phyloP scores from a whole-genome alignment of 148 eudicot genomes.

The Pouteria glomerata region DNA sequence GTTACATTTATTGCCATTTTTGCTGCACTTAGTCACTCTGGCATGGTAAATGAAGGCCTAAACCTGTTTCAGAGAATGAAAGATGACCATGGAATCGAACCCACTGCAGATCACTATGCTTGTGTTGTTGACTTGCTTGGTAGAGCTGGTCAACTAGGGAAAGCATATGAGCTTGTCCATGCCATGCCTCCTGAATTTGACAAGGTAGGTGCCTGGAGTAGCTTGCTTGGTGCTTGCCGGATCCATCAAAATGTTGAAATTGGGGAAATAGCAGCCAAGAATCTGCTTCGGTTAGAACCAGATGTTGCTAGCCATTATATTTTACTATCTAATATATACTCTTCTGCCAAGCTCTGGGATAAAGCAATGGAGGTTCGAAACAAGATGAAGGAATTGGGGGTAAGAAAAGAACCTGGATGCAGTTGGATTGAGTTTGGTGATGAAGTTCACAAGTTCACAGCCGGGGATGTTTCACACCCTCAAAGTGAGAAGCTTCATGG shows the following conservation, averaged over 20 bases:
- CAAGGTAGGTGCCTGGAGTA: constrained; percentile 66
- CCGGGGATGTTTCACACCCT: constrained; percentile 65
- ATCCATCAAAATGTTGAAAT: constrained; percentile 57
- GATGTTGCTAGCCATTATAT: constrained; percentile 72
- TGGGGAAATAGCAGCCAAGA: constrained; percentile 70
- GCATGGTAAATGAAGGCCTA: constrained; percentile 59
- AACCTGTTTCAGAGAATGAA: constrained; percentile 50
- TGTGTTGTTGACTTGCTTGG: constrained; percentile 81
- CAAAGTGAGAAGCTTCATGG: constrained; percentile 36
- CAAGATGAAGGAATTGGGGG: constrained; percentile 61
- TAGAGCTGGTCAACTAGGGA: constrained; percentile 61
- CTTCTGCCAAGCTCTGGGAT: constrained; percentile 66
- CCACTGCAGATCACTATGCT: constrained; percentile 63
- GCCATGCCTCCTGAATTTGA: constrained; percentile 51
- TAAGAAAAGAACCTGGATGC: constrained; percentile 80
- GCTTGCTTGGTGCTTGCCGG: constrained; percentile 79
- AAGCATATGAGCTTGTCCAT: constrained; percentile 52
- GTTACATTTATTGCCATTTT: constrained; percentile 65
- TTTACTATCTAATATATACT: constrained; percentile 66
- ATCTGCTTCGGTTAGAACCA: constrained; percentile 58
- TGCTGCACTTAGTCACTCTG: constrained; percentile 72
- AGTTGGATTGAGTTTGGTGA: constrained; percentile 79
- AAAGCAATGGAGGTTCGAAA: constrained; percentile 56
- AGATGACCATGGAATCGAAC: constrained; percentile 40
- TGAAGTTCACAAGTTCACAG: constrained; percentile 60